phyloP scores from a whole-genome alignment of 2,329 filamentous ascomycete species.

The Drechslera avenae region DNA sequence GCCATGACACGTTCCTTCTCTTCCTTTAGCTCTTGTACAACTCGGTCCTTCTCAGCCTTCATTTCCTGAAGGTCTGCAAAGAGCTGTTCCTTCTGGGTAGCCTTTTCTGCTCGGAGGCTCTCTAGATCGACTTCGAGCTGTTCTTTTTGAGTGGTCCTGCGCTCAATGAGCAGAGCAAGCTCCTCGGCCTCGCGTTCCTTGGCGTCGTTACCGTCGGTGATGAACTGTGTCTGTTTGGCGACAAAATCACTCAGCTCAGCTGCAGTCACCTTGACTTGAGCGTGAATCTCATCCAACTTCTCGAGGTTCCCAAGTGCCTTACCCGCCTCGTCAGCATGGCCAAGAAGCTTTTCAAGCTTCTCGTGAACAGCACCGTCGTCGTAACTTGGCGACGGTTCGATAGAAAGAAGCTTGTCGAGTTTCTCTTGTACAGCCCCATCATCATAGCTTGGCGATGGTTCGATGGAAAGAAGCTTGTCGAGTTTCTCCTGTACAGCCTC shows the following conservation, averaged over 20 bases:
- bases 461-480: conserved; percentile 59
- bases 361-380: conserved; percentile 62
- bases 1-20: conserved; percentile 51
- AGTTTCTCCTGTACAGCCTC: conserved; percentile 62
- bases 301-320: conserved; percentile 77
- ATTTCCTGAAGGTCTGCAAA: conserved; percentile 54
- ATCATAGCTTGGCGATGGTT: conserved; percentile 22
- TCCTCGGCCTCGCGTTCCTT: conserved; percentile 81
- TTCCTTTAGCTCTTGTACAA: conserved; percentile 43
- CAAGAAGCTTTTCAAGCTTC: conserved; percentile 61
- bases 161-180: conserved; percentile 78
- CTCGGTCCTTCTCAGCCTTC: conserved; percentile 51
- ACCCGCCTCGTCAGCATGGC: conserved; percentile 64
- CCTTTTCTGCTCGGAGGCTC: conserved; percentile 55
- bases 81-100: conserved; percentile 66
- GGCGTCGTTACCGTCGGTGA: conserved; percentile 76
- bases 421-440: conserved; percentile 64
- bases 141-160: conserved; percentile 69
- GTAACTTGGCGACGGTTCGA: conserved; percentile 23
- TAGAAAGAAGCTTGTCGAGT: conserved; percentile 60
- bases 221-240: conserved; percentile 73
- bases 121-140: conserved; percentile 57
- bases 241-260: conserved; percentile 85
- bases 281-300: conserved; percentile 85
- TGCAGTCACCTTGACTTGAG: conserved; percentile 83